Base-by-base conservation (phyloP, 192 early-diverging fungal genomes). In the Diversispora epigaea region DNA sequence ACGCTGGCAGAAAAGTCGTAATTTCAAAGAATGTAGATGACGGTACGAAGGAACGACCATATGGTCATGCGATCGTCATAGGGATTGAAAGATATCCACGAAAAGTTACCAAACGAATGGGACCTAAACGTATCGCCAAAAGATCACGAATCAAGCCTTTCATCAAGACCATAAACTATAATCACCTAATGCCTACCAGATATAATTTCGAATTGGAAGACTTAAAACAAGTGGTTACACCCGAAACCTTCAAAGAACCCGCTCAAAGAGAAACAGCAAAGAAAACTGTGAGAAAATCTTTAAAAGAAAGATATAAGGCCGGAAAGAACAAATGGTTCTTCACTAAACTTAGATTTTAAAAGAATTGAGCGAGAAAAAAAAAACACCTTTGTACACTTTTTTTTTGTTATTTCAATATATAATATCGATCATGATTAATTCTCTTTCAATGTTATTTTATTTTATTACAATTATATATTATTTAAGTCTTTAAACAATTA, bases 311-410 rank as follows among this genome's bases (percentile, higher is more conserved):
- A 83, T 96, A 98, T 90, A 90, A 93, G 82, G 87, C 89, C 79
- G 98, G 98, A 86, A 99, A 98, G 93, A 98, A 97, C 93, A 95
- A 95, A 91, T 99, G 98, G 98, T 99, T 99, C 95, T 99, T 99
- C 89, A 91, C 92, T 87, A 99, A 99, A 92, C 94, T 99, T 77
- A 88, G 92, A 80, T 95, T 94, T 90, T 94, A 92, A 93, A 14
- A 14, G 4, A 50, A 32, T 32, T 32, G 25, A 32, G 2, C 2
- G 25, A 32, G 25, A 32, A 32, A 32, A 32, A n/a, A 32, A 32
- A 32, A 32, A 32, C 25, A 32, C 25, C 25, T 32, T 32, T 32
- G 25, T 32, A 32, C 25, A 32, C 25, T 32, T 32, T 32, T 32
- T 32, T 32, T 32, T 32, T 32, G 25, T 32, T 32, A 32, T 32